Percentiles rank a stretch among this genome's conserved stretches.
phyloP scores from a whole-genome alignment of 192 early-diverging fungal species.

The Entrophospora sp. region DNA sequence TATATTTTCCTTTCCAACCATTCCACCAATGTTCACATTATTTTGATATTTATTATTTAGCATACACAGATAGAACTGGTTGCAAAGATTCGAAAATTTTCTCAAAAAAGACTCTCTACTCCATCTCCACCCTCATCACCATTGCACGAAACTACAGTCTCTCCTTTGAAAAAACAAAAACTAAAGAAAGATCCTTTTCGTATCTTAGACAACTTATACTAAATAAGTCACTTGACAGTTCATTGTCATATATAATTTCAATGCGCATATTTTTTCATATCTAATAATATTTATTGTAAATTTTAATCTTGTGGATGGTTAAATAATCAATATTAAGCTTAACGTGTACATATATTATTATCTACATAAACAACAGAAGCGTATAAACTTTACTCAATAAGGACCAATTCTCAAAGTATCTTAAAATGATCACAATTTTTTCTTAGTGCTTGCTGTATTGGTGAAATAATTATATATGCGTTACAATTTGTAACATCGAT shows the following conservation, averaged over 20 bases:
- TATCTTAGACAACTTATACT: slow-evolving; percentile 12
- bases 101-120: slow-evolving; percentile 11
- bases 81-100: slow-evolving; percentile 13
- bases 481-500: too few species aligned
- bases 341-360: too few species aligned
- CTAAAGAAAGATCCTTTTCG: slow-evolving; percentile 2
- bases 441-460: neutral
- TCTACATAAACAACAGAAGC: neutral
- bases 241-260: neutral
- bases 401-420: neutral
- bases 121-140: slow-evolving; percentile 13
- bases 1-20: neutral
- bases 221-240: slow-evolving; percentile 3
- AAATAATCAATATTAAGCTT: too few species aligned
- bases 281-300: neutral
- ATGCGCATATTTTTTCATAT: neutral
- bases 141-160: slow-evolving; percentile 7
- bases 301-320: neutral
- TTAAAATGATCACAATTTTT: neutral
- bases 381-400: neutral
- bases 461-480: too few species aligned
- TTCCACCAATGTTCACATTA: slow-evolving; percentile 5
- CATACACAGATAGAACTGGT: slow-evolving; percentile 8
- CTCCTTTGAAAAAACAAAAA: slow-evolving; percentile 9
- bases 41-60: slow-evolving; percentile 16